These are phyloP conservation scores for Saccharomycopsis selenospora DNA, from an alignment of 805 yeast species.

Conservation along the genomic window DNA sequence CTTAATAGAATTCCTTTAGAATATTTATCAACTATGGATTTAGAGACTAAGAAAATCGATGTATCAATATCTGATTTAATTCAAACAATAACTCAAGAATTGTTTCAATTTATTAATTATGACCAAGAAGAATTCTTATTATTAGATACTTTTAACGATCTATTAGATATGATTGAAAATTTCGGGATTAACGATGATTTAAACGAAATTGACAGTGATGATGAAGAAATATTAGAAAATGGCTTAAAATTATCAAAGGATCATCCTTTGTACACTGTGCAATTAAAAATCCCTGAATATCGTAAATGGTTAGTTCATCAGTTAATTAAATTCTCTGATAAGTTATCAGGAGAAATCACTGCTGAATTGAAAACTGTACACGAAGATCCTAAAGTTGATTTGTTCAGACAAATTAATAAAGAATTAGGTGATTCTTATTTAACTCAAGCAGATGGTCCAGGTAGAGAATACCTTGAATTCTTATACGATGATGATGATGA, in stretches of 20 bases:
- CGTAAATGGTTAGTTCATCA: constrained; percentile 25
- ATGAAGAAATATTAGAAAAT: constrained; percentile 32
- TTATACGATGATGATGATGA: constrained; percentile 50
- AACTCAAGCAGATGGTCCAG: constrained; percentile 58
- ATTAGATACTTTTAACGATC: constrained; percentile 55
- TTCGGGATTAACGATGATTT: constrained; percentile 50
- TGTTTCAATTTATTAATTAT: neutral
- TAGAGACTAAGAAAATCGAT: constrained; percentile 31
- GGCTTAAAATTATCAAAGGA: constrained; percentile 23
- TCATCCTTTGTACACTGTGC: constrained; percentile 50
- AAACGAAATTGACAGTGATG: constrained; percentile 52
- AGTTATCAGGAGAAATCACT: constrained; percentile 13
- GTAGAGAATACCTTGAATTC: constrained; percentile 45
- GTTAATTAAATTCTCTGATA: constrained; percentile 5
- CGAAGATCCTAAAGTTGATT: constrained; percentile 19
- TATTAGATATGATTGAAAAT: constrained; percentile 58
- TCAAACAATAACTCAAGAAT: constrained; percentile 28
- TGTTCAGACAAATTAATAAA: constrained; percentile 37
- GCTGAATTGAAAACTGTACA: constrained; percentile 21
- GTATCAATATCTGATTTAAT: constrained; percentile 41
- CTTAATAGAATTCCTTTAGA: constrained; percentile 55
- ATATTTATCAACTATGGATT: constrained; percentile 43
- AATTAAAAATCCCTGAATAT: constrained; percentile 34
- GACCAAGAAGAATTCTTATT: constrained; percentile 41
- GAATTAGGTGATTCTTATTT: constrained; percentile 57